These are phyloP conservation scores for Trifolium dubium DNA, from an alignment of 306 rosid genomes.

Conservation along the genomic window DNA sequence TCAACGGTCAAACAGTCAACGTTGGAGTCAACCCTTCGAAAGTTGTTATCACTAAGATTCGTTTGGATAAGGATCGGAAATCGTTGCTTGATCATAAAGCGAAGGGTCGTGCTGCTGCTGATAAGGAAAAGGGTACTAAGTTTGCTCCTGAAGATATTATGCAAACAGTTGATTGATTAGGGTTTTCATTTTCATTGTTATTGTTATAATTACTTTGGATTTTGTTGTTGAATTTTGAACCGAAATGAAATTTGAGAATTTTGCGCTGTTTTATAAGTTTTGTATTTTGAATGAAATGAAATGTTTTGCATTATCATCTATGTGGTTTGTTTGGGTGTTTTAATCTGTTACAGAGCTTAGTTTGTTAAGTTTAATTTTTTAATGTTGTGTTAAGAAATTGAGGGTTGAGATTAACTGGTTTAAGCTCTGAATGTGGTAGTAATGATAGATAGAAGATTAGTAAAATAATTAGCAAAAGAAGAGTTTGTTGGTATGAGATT, in stretches of 20 bases:
- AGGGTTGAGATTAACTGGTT: too few relatives aligned
- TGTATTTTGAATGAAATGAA: background rate
- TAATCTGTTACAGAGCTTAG: background rate
- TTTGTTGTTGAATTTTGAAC: background rate
- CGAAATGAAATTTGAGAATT: background rate
- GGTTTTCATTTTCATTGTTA: background rate
- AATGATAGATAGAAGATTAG: background rate
- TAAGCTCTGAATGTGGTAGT: background rate
- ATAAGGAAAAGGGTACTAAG: constrained; percentile 93
- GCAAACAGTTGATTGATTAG: constrained; percentile 56
- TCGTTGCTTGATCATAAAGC: constrained; percentile 92
- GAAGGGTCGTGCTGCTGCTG: constrained; percentile 92
- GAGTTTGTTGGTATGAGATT: background rate
- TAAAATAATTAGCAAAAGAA: background rate
- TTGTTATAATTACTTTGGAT: background rate
- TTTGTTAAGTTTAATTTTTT: background rate
- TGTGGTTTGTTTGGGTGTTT: background rate
- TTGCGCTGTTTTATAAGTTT: background rate
- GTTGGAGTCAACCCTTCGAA: constrained; percentile 89
- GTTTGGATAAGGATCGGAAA: constrained; percentile 92
- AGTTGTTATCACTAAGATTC: constrained; percentile 75
- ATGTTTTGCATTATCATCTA: background rate
- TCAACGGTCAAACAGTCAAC: constrained; percentile 87
- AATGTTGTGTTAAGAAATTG: background rate
- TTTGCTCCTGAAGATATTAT: constrained; percentile 89